Conservation (phyloP, 164 flowering plant genomes). For the Annona squamosa region DNA sequence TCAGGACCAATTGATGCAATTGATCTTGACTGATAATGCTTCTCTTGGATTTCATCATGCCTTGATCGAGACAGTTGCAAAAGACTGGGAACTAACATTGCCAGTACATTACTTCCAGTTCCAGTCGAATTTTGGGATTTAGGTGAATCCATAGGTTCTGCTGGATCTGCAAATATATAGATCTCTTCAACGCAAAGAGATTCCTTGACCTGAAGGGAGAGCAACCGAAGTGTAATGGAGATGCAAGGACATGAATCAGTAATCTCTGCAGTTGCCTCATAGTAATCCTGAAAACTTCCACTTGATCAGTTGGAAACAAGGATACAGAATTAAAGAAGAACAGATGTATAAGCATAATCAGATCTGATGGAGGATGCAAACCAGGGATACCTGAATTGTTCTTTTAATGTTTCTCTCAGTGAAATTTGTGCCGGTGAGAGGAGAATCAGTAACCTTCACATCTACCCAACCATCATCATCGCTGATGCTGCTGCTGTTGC, state of each 20-base stretch:
- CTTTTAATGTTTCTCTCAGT: slow-evolving; percentile 9
- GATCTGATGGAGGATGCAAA: not conserved
- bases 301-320: slow-evolving; percentile 9
- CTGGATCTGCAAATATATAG: slow-evolving; percentile 72
- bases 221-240: slow-evolving; percentile 58
- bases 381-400: slow-evolving; percentile 26
- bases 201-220: slow-evolving; percentile 63
- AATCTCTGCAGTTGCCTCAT: slow-evolving; percentile 91
- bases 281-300: slow-evolving; percentile 42
- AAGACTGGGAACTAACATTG: slow-evolving; percentile 80
- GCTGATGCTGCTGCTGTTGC: slow-evolving; percentile 16
- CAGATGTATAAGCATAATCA: not conserved
- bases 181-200: slow-evolving; percentile 58
- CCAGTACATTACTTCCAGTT: slow-evolving; percentile 57
- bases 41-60: slow-evolving; percentile 18
- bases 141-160: slow-evolving; percentile 27
- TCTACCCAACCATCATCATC: slow-evolving; percentile 87
- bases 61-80: slow-evolving; percentile 56
- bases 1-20: slow-evolving; percentile 13
- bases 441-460: slow-evolving; percentile 42
- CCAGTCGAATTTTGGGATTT: slow-evolving; percentile 29
- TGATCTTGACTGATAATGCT: slow-evolving; percentile 5
- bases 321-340: not conserved
- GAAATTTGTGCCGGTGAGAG: slow-evolving; percentile 16
- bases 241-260: slow-evolving; percentile 62